A percentile compares a stretch with the other conserved stretches of the same genome.
Conservation (phyloP, 805 yeast genomes). For the Sugiyamaella lignohabitans region DNA sequence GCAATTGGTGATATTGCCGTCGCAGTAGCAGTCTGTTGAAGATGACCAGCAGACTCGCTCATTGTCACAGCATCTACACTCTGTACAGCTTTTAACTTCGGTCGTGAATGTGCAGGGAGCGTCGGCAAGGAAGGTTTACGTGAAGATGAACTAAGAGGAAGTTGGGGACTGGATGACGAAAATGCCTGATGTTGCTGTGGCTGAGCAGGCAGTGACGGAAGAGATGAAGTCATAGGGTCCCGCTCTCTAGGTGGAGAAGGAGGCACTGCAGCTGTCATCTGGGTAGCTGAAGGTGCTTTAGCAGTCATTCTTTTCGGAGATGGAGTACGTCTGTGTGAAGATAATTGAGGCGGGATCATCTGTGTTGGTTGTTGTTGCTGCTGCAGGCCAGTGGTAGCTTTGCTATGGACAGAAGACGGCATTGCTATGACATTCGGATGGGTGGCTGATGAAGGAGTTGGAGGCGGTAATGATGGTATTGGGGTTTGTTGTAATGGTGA, state of each 20-base stretch:
- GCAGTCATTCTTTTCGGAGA: constrained; percentile 19
- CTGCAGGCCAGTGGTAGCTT: neutral
- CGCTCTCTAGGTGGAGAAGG: constrained; percentile 8
- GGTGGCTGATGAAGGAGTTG: constrained; percentile 19
- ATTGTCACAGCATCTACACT: neutral
- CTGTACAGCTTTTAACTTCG: neutral
- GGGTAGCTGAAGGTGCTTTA: too few relatives aligned
- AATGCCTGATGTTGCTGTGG: too few relatives aligned
- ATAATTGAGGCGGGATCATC: neutral
- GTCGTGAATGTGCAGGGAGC: neutral
- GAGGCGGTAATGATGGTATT: constrained; percentile 24
- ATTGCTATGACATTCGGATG: neutral
- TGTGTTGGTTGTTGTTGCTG: too few relatives aligned
- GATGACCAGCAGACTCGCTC: too few relatives aligned
- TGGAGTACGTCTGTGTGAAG: constrained; percentile 16
- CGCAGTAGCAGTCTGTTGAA: neutral
- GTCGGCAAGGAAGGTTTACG: neutral
- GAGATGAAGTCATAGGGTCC: neutral
- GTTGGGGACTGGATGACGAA: too few relatives aligned
- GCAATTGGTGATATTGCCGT: neutral
- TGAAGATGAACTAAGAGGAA: neutral
- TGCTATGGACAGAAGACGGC: neutral
- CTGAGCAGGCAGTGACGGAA: too few relatives aligned
- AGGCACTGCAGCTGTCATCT: constrained; percentile 4
- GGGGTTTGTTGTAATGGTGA: constrained; percentile 23